Percentiles rank a stretch among this genome's conserved stretches.
Conservation (phyloP, 352 stramenopile genomes). For the Pelagophyceae sp. region DNA sequence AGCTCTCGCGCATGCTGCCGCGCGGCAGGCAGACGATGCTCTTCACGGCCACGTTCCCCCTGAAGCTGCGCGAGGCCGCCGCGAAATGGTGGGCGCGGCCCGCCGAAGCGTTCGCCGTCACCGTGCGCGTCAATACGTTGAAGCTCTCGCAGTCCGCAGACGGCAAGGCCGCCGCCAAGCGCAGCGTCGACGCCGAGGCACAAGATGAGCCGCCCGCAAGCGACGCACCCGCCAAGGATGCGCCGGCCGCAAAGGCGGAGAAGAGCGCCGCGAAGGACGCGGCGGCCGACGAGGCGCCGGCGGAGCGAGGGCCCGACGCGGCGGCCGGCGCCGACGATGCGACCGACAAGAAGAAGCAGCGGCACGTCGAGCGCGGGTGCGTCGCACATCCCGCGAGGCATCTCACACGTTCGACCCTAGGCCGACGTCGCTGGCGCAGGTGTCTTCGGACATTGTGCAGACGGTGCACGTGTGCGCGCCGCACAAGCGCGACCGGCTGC, state of each 20-base stretch:
- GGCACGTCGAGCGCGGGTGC: no score
- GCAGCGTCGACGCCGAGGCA: background rate
- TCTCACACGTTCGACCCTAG: no score
- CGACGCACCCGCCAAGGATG: background rate
- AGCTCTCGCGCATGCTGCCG: conserved; percentile 55
- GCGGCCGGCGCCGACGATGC: background rate
- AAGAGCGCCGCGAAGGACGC: background rate
- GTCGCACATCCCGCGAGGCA: no score
- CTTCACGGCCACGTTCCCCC: conserved; percentile 76
- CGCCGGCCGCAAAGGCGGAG: background rate
- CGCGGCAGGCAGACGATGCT: conserved; percentile 72
- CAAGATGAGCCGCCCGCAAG: background rate
- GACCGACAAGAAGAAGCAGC: background rate
- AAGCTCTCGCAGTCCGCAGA: no score
- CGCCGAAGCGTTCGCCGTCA: background rate
- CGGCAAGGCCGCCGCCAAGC: no score
- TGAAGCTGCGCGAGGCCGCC: background rate
- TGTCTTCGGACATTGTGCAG: background rate
- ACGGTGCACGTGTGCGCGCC: conserved; percentile 6
- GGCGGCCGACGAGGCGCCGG: background rate
- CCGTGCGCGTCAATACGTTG: conserved; percentile 4
- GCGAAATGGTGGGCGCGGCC: background rate
- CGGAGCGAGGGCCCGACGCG: background rate
- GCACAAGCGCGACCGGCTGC: conserved; percentile 6
- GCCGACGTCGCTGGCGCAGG: background rate